Percentiles rank a stretch among this genome's conserved stretches.
Conservation (phyloP, 192 early-diverging fungal species). For the Coemansia sp. region DNA sequence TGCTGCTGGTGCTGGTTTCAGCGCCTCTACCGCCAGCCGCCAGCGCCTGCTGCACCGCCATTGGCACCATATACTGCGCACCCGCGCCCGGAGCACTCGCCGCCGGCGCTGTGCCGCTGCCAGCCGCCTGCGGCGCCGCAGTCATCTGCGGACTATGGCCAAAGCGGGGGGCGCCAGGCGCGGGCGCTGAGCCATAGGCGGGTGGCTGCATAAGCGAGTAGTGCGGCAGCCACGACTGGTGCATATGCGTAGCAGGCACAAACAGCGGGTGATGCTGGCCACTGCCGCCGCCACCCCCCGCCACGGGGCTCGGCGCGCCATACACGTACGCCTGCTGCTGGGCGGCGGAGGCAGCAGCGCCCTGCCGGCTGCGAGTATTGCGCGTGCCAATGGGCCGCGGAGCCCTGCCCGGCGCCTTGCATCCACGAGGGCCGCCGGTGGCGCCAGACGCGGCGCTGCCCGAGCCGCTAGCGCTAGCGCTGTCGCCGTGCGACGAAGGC, state of each 20-base stretch:
- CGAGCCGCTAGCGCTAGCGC: not conserved
- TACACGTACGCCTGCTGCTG: not conserved
- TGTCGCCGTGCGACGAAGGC: slow-evolving; percentile 21
- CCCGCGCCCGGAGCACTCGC: not conserved
- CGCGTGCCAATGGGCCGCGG: slow-evolving; percentile 42
- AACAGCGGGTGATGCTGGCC: not conserved
- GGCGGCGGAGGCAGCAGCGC: not conserved
- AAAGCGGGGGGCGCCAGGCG: not conserved
- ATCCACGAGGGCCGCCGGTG: not conserved
- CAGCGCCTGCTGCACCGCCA: not conserved
- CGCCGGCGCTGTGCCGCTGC: not conserved
- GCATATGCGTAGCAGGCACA: not conserved
- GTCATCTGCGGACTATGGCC: slow-evolving; percentile 14
- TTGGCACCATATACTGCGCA: slow-evolving; percentile 15
- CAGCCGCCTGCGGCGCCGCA: not conserved
- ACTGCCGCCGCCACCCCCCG: too few species aligned
- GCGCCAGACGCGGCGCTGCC: not conserved
- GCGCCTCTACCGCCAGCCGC: not conserved
- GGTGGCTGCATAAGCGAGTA: slow-evolving; percentile 12
- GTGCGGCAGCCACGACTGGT: slow-evolving; percentile 19
- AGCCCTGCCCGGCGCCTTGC: slow-evolving; percentile 2
- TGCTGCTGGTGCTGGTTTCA: not conserved
- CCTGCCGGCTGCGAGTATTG: slow-evolving; percentile 4
- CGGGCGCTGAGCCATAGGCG: not conserved
- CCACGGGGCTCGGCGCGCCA: not conserved